These are phyloP conservation scores for Mollisiaceae sp. DNA, from an alignment of 2,329 filamentous ascomycete species.

Conservation along the genomic window DNA sequence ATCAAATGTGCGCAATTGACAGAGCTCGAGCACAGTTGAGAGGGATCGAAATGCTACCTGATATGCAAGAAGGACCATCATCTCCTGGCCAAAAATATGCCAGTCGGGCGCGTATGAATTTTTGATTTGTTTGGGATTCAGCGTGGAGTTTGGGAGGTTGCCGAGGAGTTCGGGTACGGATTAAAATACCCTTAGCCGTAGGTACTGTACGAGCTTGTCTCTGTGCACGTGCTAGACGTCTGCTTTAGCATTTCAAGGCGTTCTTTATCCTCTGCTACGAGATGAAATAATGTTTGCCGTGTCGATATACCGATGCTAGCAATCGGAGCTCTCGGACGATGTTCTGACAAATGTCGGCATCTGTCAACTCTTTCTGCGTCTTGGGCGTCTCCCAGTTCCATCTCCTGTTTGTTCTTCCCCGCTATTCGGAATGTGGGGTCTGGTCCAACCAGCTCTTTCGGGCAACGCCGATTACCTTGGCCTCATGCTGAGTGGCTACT, in stretches of 20 bases:
- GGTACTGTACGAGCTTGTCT: background rate
- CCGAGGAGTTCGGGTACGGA: background rate
- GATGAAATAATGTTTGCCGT: background rate
- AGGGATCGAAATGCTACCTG: background rate
- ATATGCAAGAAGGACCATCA: background rate
- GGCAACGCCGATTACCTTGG: background rate
- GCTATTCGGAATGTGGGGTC: background rate
- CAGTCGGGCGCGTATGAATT: slow-evolving; percentile 4
- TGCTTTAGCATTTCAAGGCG: background rate
- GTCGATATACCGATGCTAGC: background rate
- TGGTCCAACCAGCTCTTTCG: background rate
- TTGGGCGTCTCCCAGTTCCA: too few species aligned
- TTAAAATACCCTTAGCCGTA: background rate
- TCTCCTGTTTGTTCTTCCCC: background rate
- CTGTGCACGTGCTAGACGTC: background rate
- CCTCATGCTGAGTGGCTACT: background rate
- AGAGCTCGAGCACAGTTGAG: slow-evolving; percentile 3
- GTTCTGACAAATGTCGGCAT: background rate
- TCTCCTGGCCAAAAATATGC: background rate
- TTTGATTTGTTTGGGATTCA: slow-evolving; percentile 1
- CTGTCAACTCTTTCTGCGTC: background rate
- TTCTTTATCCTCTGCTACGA: background rate
- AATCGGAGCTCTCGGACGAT: background rate
- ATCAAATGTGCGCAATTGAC: slow-evolving; percentile 9
- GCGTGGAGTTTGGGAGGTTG: background rate